Conservation (phyloP, 129 eudicot genomes). For the Oenanthe sinensis region DNA sequence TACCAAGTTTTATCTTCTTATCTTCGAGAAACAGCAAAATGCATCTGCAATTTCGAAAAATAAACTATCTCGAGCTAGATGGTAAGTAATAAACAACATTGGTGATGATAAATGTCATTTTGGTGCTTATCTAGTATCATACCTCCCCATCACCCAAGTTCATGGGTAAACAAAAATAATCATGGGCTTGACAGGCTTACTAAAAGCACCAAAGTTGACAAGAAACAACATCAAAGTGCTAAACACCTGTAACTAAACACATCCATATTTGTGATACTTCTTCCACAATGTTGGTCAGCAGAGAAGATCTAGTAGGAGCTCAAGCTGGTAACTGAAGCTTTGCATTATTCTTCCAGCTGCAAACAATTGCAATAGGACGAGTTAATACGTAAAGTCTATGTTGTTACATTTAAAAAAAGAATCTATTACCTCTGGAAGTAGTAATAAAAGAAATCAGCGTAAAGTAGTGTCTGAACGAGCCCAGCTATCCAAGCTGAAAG, state of each 20-base stretch:
- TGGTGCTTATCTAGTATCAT: neutral
- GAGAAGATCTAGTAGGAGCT: conserved; percentile 6
- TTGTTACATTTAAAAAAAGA: neutral
- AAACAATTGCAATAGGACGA: conserved; percentile 6
- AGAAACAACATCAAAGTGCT: neutral
- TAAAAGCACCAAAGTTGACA: neutral
- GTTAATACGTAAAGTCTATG: neutral
- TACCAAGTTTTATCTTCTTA: neutral
- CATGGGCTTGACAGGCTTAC: neutral
- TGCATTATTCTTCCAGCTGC: conserved; percentile 95
- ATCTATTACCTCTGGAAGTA: conserved; percentile 79
- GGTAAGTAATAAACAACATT: neutral
- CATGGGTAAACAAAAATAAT: neutral
- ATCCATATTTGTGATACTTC: neutral
- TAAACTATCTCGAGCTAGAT: neutral
- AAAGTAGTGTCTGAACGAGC: conserved; percentile 79
- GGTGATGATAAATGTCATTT: neutral
- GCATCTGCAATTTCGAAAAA: neutral
- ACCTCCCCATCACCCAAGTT: neutral
- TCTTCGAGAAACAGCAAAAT: neutral
- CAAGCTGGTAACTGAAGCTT: conserved; percentile 92
- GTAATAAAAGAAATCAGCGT: conserved; percentile 97
- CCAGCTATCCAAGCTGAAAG: conserved; percentile 93
- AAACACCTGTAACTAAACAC: neutral
- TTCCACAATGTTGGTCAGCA: neutral